Conservation (phyloP, 2,329 filamentous ascomycete genomes). For the Penicillium sp. region DNA sequence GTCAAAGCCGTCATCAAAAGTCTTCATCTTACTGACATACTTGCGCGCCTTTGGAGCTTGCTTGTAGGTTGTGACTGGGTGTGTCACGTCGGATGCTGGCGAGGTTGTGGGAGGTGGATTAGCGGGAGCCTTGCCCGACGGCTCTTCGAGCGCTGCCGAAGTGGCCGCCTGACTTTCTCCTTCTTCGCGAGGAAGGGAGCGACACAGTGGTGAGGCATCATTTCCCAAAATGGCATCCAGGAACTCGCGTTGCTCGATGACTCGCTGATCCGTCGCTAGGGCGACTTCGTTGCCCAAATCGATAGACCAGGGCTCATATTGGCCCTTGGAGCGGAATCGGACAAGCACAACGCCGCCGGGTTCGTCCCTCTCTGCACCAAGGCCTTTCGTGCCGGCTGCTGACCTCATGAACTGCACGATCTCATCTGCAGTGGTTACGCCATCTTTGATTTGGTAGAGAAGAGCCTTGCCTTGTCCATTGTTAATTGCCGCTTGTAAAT, state of each 20-base stretch:
- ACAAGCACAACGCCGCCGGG: slow-evolving; percentile 76
- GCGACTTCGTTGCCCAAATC: slow-evolving; percentile 72
- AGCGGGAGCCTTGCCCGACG: background rate
- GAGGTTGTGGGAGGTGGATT: background rate
- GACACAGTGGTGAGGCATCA: slow-evolving; percentile 72
- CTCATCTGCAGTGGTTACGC: slow-evolving; percentile 70
- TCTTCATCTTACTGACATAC: slow-evolving; percentile 64
- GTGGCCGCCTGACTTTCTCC: slow-evolving; percentile 37
- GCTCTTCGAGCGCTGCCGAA: background rate
- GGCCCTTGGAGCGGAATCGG: slow-evolving; percentile 65
- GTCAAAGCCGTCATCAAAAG: slow-evolving; percentile 68
- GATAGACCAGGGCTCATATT: slow-evolving; percentile 67
- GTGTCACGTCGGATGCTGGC: slow-evolving; percentile 19
- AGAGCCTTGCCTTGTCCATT: slow-evolving; percentile 83
- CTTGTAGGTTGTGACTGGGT: slow-evolving; percentile 15
- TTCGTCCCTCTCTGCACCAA: slow-evolving; percentile 65
- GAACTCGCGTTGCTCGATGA: slow-evolving; percentile 88
- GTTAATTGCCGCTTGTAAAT: slow-evolving; percentile 72
- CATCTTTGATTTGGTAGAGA: slow-evolving; percentile 63
- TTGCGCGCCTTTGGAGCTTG: slow-evolving; percentile 35
- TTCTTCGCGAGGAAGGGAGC: slow-evolving; percentile 62
- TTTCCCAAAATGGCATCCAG: slow-evolving; percentile 84
- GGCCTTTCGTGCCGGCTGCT: slow-evolving; percentile 72
- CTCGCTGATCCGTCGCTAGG: slow-evolving; percentile 73
- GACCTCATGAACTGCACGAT: slow-evolving; percentile 77